These are phyloP conservation scores for Aspergillus homomorphus DNA, from an alignment of 495 filamentous ascomycete genomes.

Conservation along the genomic window DNA sequence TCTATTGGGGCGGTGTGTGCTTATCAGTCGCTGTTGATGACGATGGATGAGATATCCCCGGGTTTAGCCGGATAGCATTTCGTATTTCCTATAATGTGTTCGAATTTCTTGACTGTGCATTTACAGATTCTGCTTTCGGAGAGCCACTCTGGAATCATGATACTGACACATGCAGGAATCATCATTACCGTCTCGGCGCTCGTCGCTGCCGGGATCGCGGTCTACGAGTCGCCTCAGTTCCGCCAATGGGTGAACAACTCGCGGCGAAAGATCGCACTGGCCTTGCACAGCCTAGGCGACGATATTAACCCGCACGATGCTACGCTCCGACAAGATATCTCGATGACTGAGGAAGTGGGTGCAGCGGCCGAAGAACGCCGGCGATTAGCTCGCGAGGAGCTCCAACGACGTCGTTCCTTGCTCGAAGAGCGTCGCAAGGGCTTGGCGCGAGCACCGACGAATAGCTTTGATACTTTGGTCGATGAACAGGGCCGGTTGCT, in stretches of 20 bases:
- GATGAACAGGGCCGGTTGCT: constrained; percentile 51
- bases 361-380: constrained; percentile 69
- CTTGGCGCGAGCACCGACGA: constrained; percentile 25
- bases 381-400: constrained; percentile 67
- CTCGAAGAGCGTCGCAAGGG: constrained; percentile 38
- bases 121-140: neutral
- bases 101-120: neutral
- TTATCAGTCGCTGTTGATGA: constrained; percentile 35
- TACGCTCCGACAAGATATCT: constrained; percentile 39
- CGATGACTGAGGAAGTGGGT: constrained; percentile 54
- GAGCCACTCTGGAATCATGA: constrained; percentile 8
- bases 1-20: constrained; percentile 28
- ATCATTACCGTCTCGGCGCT: constrained; percentile 73
- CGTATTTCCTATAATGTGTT: neutral
- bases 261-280: constrained; percentile 73
- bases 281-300: constrained; percentile 74
- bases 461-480: constrained; percentile 54
- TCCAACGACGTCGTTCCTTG: constrained; percentile 58
- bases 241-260: constrained; percentile 71
- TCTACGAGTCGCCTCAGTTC: constrained; percentile 82
- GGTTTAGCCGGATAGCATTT: neutral
- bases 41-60: neutral
- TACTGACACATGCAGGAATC: constrained; percentile 52
- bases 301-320: constrained; percentile 59
- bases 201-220: constrained; percentile 76